phyloP scores from a whole-genome alignment of 1,284 basidiomycete species.

The Sanguinoderma infundibulare region DNA sequence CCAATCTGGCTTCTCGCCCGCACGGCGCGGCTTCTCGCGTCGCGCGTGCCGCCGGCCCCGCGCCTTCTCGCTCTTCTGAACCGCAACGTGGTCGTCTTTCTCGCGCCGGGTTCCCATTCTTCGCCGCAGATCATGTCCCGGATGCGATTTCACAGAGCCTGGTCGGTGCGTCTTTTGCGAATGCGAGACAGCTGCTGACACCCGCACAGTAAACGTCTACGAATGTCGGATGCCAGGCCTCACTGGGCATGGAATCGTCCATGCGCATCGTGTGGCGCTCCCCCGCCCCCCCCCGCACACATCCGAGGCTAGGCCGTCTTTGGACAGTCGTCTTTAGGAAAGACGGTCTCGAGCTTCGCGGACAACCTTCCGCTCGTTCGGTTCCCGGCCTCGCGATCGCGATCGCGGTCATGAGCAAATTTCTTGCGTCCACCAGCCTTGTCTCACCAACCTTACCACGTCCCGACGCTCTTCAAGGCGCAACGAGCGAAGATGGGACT shows the following conservation, averaged over 20 bases:
- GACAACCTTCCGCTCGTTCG: slow-evolving; percentile 21
- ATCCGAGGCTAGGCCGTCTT: slow-evolving; percentile 16
- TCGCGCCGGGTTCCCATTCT: neutral
- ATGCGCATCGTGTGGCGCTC: neutral
- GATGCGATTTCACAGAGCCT: neutral
- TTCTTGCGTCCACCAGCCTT: neutral
- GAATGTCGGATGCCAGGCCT: no score
- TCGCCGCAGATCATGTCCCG: no score
- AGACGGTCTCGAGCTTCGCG: slow-evolving; percentile 20
- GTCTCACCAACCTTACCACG: neutral
- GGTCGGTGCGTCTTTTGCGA: neutral
- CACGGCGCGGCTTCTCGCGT: slow-evolving; percentile 2
- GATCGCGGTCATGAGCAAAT: slow-evolving; percentile 15
- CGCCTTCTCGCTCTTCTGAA: neutral
- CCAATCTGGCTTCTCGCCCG: neutral
- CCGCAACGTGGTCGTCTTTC: slow-evolving; percentile 2
- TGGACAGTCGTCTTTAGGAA: slow-evolving; percentile 1
- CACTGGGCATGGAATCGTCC: neutral
- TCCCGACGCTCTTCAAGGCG: neutral
- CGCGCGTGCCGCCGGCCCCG: neutral
- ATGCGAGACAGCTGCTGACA: no score
- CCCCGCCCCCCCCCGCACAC: neutral
- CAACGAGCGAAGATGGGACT: neutral
- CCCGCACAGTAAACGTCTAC: no score
- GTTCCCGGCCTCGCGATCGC: slow-evolving; percentile 8